Conservation (phyloP, 768 basidiomycete species). For the Boletus rubropictus region DNA sequence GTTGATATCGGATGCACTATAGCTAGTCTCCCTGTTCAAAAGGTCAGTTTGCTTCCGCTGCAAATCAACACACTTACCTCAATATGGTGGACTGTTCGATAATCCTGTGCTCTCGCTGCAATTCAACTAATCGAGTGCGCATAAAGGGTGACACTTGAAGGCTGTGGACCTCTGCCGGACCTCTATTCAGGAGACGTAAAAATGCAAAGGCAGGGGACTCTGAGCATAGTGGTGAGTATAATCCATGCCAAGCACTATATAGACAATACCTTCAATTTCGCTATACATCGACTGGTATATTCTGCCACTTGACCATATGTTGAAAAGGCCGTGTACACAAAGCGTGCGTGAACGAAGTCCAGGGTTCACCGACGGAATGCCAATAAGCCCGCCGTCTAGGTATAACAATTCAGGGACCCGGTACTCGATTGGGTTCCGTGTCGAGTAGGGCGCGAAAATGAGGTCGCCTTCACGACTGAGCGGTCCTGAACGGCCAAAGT, state of each 20-base stretch:
- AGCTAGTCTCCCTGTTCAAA: constrained; percentile 18
- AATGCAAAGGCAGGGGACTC: constrained; percentile 68
- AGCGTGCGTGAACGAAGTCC: constrained; percentile 45
- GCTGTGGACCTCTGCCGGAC: constrained; percentile 59
- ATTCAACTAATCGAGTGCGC: constrained; percentile 44
- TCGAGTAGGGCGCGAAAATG: constrained; percentile 77
- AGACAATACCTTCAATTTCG: constrained; percentile 44
- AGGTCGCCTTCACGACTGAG: constrained; percentile 86
- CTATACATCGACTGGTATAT: constrained; percentile 64
- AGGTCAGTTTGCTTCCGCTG: constrained; percentile 3
- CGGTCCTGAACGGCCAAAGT: constrained; percentile 75
- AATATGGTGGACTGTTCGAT: constrained; percentile 39
- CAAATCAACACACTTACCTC: constrained; percentile 33
- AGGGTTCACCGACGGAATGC: constrained; percentile 55
- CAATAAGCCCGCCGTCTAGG: constrained; percentile 66
- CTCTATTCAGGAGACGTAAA: constrained; percentile 58
- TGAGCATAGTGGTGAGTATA: constrained; percentile 21
- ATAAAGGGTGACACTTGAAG: constrained; percentile 59
- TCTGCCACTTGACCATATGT: constrained; percentile 87
- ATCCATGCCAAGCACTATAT: background rate
- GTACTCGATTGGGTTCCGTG: constrained; percentile 80
- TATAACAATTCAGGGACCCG: constrained; percentile 71
- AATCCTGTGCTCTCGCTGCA: constrained; percentile 39
- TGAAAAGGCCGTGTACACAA: constrained; percentile 63
- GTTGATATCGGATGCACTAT: constrained; percentile 17